phyloP scores from a whole-genome alignment of 176 grass and related monocot species.

The Carex littledalei region DNA sequence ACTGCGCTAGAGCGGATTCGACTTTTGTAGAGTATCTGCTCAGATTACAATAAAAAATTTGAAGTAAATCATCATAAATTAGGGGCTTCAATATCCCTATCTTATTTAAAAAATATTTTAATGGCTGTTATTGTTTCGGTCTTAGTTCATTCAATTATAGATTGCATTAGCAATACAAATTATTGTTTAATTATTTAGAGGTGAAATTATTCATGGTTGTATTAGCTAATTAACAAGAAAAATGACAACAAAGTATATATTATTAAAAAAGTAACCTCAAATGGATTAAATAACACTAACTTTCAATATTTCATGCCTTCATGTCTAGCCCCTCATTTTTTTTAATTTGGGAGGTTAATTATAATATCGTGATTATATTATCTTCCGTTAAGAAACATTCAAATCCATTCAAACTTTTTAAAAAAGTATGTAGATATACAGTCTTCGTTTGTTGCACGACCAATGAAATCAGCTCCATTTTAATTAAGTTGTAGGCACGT shows the following conservation, averaged over 20 bases:
- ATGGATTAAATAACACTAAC: not conserved
- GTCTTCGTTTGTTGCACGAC: constrained; percentile 21
- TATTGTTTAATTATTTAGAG: not conserved
- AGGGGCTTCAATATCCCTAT: too few species aligned
- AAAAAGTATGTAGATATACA: not conserved
- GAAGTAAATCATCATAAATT: too few species aligned
- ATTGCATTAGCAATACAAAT: not conserved
- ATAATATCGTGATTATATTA: not conserved
- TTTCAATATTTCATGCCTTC: constrained; percentile 4
- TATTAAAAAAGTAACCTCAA: not conserved
- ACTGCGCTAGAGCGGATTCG: too few species aligned
- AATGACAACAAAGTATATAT: not conserved
- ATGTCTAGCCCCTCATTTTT: not conserved
- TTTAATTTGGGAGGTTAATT: not conserved
- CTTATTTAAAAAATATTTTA: not conserved
- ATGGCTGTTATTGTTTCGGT: not conserved
- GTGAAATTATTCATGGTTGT: not conserved
- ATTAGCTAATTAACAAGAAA: not conserved
- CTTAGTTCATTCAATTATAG: not conserved
- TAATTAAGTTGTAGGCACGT: constrained; percentile 17
- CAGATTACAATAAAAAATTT: too few species aligned
- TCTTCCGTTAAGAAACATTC: not conserved
- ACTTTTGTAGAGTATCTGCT: too few species aligned
- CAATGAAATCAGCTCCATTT: not conserved
- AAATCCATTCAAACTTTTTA: not conserved